Percentiles rank a stretch among this genome's conserved stretches.
These are phyloP conservation scores for Thermothelomyces thermophilus DNA, from an alignment of 2,329 filamentous ascomycete genomes.

Conservation along the genomic window DNA sequence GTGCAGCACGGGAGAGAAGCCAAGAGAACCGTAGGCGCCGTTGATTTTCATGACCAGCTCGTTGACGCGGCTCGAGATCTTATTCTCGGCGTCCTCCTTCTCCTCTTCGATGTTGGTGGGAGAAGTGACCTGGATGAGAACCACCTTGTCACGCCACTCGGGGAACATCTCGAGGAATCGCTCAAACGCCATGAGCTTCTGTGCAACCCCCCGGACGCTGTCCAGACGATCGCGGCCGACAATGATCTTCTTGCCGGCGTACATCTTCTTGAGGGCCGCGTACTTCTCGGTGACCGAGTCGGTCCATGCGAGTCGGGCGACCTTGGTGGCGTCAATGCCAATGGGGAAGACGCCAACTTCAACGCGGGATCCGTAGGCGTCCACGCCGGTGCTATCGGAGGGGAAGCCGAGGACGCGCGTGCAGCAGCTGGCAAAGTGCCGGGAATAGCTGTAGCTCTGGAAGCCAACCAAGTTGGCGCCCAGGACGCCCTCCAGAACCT, in stretches of 20 bases:
- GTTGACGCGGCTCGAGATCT: conserved; percentile 81
- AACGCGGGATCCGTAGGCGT: conserved; percentile 82
- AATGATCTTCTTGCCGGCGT: conserved; percentile 88
- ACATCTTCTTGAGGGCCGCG: conserved; percentile 64
- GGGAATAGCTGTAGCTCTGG: conserved; percentile 90
- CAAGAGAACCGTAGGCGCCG: conserved; percentile 78
- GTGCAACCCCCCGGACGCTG: conserved; percentile 85
- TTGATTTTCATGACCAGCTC: conserved; percentile 90
- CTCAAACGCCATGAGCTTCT: conserved; percentile 93
- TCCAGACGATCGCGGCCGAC: conserved; percentile 92
- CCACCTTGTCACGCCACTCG: conserved; percentile 85
- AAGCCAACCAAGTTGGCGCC: conserved; percentile 92
- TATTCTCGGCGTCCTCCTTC: conserved; percentile 68
- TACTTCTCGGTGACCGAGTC: conserved; percentile 65
- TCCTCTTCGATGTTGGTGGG: conserved; percentile 75
- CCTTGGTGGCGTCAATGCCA: conserved; percentile 80
- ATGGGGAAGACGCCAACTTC: conserved; percentile 92
- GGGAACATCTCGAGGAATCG: conserved; percentile 85
- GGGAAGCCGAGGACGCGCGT: conserved; percentile 86
- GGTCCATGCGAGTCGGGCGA: conserved; percentile 68
- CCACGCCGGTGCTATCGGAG: conserved; percentile 76
- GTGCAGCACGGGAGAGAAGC: conserved; percentile 86
- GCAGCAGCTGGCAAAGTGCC: conserved; percentile 92
- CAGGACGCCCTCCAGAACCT: conserved; percentile 81
- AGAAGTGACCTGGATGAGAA: conserved; percentile 91